Base-by-base conservation (phyloP, 768 basidiomycete species). In the Suillus fuscotomentosus region DNA sequence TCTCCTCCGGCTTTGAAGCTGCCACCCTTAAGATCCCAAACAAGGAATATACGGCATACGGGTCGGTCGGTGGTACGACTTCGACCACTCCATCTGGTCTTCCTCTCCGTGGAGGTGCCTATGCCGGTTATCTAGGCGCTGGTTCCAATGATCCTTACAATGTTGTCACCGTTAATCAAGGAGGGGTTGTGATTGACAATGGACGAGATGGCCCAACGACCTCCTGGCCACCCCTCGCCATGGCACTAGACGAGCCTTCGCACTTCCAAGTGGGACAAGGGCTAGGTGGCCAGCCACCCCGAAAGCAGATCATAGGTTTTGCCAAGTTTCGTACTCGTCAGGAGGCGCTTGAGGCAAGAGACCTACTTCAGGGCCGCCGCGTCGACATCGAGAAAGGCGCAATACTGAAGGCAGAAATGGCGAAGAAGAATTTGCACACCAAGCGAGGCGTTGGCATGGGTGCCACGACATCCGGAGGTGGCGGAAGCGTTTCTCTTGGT, bases 391-490 rank as follows among this genome's bases (percentile, higher is more conserved):
- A 98, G 76, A 95, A 94, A 71, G 95, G 95, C 15, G 88, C 93
- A 1, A 90, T 95, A 3, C 76, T 99, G 45, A 99, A 98, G 76
- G 97, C 97, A 24, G 97, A 99, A 79, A 98, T 99, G 96, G 97
- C 97, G 22, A 99, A 99, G 87, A 99, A 99, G 85, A 99, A 99
- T 72, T 77, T 99, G 45, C 97, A 99, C 72, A 97, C 95, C 22
- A 97, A 97, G 80, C 83, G 94, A 45, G 92, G 92, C 3, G 88
- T 94, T 27, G 92, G 92, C n/a, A 86, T 87, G 6, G 80, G 87
- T 22, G 79, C 80, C 42, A 70, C 68, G 10, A 66, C 63, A 27
- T 67, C 73, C 14, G 71, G 69, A 42, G 67, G 73, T 63, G 76
- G 76, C 53, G 64, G 65, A 59, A 65, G 70, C 63, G 62, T 73